Conservation (phyloP, 2,329 filamentous ascomycete species). For the Didymella pinodella region DNA sequence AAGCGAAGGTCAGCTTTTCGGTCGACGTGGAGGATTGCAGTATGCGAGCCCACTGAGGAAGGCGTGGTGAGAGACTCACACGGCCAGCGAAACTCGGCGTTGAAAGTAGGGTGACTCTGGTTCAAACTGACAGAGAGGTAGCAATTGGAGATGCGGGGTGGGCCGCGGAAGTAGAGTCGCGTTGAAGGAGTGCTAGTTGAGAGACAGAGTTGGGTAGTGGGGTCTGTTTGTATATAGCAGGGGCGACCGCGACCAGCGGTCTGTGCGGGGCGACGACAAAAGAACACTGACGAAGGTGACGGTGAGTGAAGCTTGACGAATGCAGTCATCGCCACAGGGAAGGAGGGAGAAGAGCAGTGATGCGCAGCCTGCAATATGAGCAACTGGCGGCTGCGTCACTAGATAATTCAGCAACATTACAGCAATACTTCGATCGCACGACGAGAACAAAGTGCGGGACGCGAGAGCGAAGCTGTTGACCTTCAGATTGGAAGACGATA, state of each 20-base stretch:
- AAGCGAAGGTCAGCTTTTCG: not conserved
- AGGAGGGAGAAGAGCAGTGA: not conserved
- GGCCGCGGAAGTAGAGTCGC: not conserved
- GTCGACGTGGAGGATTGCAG: not conserved
- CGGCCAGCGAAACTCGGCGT: not conserved
- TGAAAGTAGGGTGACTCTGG: not conserved
- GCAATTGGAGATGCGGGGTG: no score
- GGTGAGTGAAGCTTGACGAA: slow-evolving; percentile 4
- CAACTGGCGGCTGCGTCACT: not conserved
- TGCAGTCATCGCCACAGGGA: not conserved
- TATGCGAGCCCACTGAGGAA: not conserved
- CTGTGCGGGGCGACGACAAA: slow-evolving; percentile 14
- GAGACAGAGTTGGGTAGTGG: not conserved
- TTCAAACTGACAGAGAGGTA: not conserved
- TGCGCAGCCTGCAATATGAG: not conserved
- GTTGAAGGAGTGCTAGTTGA: not conserved
- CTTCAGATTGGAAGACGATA: not conserved
- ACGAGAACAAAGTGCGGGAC: not conserved
- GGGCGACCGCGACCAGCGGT: not conserved
- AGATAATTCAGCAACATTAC: not conserved
- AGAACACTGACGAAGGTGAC: slow-evolving; percentile 5
- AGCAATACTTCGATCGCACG: not conserved
- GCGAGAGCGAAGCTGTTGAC: not conserved
- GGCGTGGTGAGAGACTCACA: not conserved
- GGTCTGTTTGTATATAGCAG: slow-evolving; percentile 6